Evolutionary conservation across 1,284 basidiomycete species (phyloP), one percentile per base, ranked within the genome.

Genomic region (Mycena sp.): DNA sequence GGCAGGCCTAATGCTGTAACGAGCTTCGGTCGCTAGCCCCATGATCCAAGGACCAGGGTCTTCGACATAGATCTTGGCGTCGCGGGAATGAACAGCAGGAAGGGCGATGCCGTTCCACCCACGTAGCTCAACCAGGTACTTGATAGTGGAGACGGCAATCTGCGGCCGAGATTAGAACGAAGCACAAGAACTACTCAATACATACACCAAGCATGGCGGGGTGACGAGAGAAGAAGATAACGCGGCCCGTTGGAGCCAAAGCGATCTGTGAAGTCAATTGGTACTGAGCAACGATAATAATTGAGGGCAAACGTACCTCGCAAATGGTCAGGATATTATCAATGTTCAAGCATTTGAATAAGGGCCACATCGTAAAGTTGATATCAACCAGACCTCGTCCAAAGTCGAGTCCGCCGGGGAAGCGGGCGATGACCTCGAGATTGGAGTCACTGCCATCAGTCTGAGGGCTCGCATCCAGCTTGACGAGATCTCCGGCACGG

Each of bases 351-450:
- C 92, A 93, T 75, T 97, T 94, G 86, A 99, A 98, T 57, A 99
- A 75, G 0, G 96, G 96, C 95, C 96, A 99, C 88, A 98, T 94
- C 50, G 95, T 95, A 74, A 97, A 96, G 76, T 94, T 94, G 71
- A 93, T 91, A 69, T 94, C 92, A 28, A 94, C 92, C 54, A 94
- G 79, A 6, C 92, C 92, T 54, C 88, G 85, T 21, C 92, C 92
- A 72, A 94, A 94, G 75, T 94, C 92, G 46, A 94, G 83, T 17
- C 92, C 92, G 35, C 92, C 92, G 28, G 92, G 92, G 79, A 94
- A 94, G 54, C 92, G 87, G 25, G 93, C 91, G 46, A 94, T 89
- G 63, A 94, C 92, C 74, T 94, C 92, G 37, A 94, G 79, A 69
- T 84, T 90, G 1, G 90, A 87, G 62, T 92, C 91, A 35, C 49